Conservation (phyloP, 2,329 filamentous ascomycete genomes). For the Paracamarosporium sp. region DNA sequence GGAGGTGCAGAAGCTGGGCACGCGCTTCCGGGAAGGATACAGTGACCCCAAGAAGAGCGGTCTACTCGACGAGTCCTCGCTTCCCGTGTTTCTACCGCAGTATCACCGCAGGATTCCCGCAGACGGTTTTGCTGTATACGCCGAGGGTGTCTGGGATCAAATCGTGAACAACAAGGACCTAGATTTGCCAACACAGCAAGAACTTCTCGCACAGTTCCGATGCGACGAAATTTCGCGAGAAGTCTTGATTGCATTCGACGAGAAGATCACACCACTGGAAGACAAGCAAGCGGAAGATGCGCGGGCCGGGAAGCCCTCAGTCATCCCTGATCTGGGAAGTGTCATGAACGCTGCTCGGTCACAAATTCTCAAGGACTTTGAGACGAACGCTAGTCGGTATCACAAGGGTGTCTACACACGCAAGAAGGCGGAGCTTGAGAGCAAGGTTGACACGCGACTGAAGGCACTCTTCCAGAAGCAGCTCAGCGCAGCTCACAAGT, state of each 20-base stretch:
- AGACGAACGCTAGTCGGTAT: slow-evolving; percentile 88
- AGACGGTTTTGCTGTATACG: slow-evolving; percentile 94
- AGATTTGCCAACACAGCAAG: slow-evolving; percentile 95
- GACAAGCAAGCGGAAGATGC: slow-evolving; percentile 80
- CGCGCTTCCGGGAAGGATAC: slow-evolving; percentile 82
- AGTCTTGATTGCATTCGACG: slow-evolving; percentile 83
- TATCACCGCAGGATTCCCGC: slow-evolving; percentile 96
- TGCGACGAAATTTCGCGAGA: slow-evolving; percentile 96
- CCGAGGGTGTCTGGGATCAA: slow-evolving; percentile 95
- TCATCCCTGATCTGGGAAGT: slow-evolving; percentile 77
- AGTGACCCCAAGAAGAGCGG: slow-evolving; percentile 69
- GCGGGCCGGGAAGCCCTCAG: slow-evolving; percentile 73
- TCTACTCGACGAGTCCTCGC: slow-evolving; percentile 72
- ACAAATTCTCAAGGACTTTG: slow-evolving; percentile 82
- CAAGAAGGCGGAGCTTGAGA: slow-evolving; percentile 84
- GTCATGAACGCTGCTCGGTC: slow-evolving; percentile 75
- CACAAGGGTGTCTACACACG: slow-evolving; percentile 93
- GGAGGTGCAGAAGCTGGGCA: slow-evolving; percentile 80
- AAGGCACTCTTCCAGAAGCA: slow-evolving; percentile 91
- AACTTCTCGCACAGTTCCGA: slow-evolving; percentile 93
- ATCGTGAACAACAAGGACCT: slow-evolving; percentile 99
- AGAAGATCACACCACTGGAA: slow-evolving; percentile 81
- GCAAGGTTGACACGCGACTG: slow-evolving; percentile 85
- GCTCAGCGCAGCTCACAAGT: slow-evolving; percentile 85
- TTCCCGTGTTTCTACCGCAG: slow-evolving; percentile 87